Conservation (phyloP, 176 grass and related monocot species). For the Cenchrus fungigraminus region DNA sequence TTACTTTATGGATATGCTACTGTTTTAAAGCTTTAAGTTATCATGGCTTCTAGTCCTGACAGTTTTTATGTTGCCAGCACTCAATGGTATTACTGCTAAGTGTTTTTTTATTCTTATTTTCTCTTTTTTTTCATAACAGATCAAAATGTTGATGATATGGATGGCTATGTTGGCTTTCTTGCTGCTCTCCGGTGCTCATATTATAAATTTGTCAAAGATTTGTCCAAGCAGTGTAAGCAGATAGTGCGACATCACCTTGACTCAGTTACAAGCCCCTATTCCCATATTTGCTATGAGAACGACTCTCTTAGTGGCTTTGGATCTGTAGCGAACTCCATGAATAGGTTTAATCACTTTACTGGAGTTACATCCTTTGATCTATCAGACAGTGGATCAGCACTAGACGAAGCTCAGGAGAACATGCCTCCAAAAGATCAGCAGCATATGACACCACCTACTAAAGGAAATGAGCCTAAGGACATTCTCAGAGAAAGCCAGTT, state of each 20-base stretch:
- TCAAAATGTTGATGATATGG: conserved; percentile 78
- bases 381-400: conserved; percentile 59
- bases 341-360: conserved; percentile 63
- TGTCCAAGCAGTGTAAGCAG: conserved; percentile 97
- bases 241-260: conserved; percentile 84
- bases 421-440: conserved; percentile 79
- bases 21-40: conserved; percentile 10
- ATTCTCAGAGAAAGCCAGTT: conserved; percentile 84
- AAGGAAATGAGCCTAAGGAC: conserved; percentile 69
- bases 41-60: conserved; percentile 10
- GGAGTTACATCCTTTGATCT: conserved; percentile 74
- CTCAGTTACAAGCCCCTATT: conserved; percentile 89
- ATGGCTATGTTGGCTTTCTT: conserved; percentile 93
- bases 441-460: conserved; percentile 79
- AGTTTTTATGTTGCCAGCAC: neutral
- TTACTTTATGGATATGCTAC: conserved; percentile 22
- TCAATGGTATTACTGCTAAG: conserved; percentile 17
- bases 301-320: conserved; percentile 55
- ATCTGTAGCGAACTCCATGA: conserved; percentile 50
- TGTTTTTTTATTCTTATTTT: neutral
- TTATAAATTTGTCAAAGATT: conserved; percentile 75
- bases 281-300: conserved; percentile 84
- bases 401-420: conserved; percentile 76
- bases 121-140: conserved; percentile 42
- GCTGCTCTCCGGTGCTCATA: conserved; percentile 80